Evolutionary conservation across 78 protist genomes (phyloP), one percentile per base, ranked within the genome.

Genomic region (Polysphondylium violaceum): DNA sequence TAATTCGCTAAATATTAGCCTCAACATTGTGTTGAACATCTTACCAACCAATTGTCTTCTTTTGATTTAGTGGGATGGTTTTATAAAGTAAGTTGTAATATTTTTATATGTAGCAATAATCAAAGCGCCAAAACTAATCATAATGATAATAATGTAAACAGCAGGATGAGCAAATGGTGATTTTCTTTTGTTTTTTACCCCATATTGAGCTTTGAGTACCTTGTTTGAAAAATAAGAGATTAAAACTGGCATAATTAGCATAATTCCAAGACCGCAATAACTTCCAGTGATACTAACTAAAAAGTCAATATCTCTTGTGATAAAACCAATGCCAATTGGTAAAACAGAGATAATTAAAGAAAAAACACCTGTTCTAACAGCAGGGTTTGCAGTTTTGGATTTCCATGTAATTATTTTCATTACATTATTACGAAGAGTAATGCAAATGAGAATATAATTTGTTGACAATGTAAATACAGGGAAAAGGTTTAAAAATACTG

Each of bases 391-490:
- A 16, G 23, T 38, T 17, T 86, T 59, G 12, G 72, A 25, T 67
- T 68, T 87, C 71, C 72, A 87, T 25, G 85, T 63, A 60, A 79
- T 60, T 3, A 94, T 31, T 31, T 64, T 27, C 44, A 73, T 53
- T 23, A 95, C 16, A 76, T 95, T 95, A 38, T 87, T 72, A 33
- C 92, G 47, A 16, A 95, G 56, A 12, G 97, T 95, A 69, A 95
- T 93, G 38, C 93, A 91, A 58, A 95, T 95, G 29, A 95, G 27
- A 35, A 94, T 93, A 79, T 74, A 95, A 58, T 92, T 77, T n/a
- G 97, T 91, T 50, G 91, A 79, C 58, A 95, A 73, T 47, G 95
- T 88, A 51, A 92, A 81, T 43, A 92, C 86, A 43, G 97, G 97
- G 60, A 93, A 93, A 17, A 85, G 53, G 23, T 76, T 29, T 74